A percentile compares a stretch with the other conserved stretches of the same genome.
Conservation (phyloP, 2,329 filamentous ascomycete species). For the Fusarium cicatricum region DNA sequence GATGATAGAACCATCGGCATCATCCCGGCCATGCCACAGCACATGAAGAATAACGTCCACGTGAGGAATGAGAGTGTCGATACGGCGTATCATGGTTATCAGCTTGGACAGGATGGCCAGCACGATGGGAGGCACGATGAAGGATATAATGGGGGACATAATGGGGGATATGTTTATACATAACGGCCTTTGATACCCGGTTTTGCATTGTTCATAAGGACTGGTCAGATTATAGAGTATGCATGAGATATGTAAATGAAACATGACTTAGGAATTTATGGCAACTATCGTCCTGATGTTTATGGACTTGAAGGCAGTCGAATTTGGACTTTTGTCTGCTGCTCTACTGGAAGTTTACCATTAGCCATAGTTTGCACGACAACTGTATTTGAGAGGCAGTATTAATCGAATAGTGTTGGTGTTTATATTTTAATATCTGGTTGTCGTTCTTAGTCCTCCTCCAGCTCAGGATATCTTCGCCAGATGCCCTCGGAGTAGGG, state of each 20-base stretch:
- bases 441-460: constrained; percentile 49
- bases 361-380: too few relatives aligned
- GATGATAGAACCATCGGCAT: constrained; percentile 34
- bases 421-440: not conserved
- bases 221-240: not conserved
- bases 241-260: too few relatives aligned
- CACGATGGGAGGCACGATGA: too few relatives aligned
- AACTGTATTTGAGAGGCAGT: too few relatives aligned
- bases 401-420: too few relatives aligned
- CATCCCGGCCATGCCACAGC: constrained; percentile 5
- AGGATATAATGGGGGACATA: not conserved
- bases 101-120: constrained; percentile 1
- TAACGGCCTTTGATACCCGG: not conserved
- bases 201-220: not conserved
- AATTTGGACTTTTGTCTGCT: too few relatives aligned
- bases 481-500: constrained; percentile 73
- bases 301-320: too few relatives aligned
- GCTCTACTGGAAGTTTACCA: too few relatives aligned
- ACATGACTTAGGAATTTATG: too few relatives aligned
- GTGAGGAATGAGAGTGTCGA: constrained; percentile 29
- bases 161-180: not conserved
- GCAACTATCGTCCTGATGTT: too few relatives aligned
- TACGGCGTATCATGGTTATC: constrained; percentile 33
- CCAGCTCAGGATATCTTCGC: constrained; percentile 77
- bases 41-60: constrained; percentile 6